A percentile compares a stretch with the other conserved stretches of the same genome.
Evolutionary conservation across 2,329 filamentous ascomycete species (phyloP).

Genomic region (Hypoxylon sp.): DNA sequence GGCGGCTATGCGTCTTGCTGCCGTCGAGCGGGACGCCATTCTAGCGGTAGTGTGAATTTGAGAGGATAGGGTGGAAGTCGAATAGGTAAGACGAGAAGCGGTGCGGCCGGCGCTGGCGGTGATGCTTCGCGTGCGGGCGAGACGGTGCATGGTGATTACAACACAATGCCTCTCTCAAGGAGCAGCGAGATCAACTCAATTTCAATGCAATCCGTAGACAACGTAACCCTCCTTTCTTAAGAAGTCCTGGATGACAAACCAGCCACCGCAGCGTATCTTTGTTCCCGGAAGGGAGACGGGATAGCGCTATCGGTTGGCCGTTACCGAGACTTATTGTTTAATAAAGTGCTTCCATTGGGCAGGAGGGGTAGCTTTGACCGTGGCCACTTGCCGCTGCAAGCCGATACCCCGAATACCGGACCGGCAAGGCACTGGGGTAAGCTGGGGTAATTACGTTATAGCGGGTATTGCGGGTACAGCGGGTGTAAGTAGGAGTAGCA

Average conservation of each 20-base stretch:
- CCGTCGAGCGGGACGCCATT: conserved; percentile 55
- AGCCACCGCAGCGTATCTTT: conserved; percentile 22
- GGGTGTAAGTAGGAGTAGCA: conserved; percentile 14
- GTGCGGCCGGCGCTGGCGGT: conserved; percentile 46
- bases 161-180: neutral
- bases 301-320: conserved; percentile 39
- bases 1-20: conserved; percentile 67
- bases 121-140: conserved; percentile 48
- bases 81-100: conserved; percentile 46
- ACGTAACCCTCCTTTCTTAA: conserved; percentile 10
- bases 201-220: conserved; percentile 16
- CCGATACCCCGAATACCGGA: conserved; percentile 42
- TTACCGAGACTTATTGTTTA: conserved; percentile 29
- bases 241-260: conserved; percentile 9
- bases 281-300: conserved; percentile 16
- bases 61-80: conserved; percentile 31
- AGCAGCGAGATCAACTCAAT: conserved; percentile 9
- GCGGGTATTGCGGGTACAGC: no score
- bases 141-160: conserved; percentile 49
- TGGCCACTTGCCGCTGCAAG: conserved; percentile 43
- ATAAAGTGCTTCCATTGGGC: conserved; percentile 25
- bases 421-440: conserved; percentile 21
- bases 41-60: conserved; percentile 42
- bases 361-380: conserved; percentile 38
- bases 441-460: conserved; percentile 40